Conservation (phyloP, 2,329 filamentous ascomycete species). For the Fusarium pseudoanthophilum region DNA sequence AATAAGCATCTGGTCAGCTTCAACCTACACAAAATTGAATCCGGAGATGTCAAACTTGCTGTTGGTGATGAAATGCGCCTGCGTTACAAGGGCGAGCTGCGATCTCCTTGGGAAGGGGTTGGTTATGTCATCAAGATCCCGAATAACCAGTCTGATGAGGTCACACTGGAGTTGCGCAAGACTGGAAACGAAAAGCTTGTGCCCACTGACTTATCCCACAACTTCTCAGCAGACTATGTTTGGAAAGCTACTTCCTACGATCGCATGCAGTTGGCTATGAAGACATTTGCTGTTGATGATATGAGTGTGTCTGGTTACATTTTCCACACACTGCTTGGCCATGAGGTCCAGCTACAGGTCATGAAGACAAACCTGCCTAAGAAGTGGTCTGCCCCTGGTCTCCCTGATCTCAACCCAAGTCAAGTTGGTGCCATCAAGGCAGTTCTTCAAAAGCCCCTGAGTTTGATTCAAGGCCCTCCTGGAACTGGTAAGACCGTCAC, state of each 20-base stretch:
- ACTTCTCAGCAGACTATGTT: conserved; percentile 98
- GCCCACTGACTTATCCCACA: conserved; percentile 94
- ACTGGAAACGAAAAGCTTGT: conserved; percentile 96
- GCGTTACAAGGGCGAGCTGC: conserved; percentile 94
- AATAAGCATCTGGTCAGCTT: conserved; percentile 98
- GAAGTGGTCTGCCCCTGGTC: conserved; percentile 94
- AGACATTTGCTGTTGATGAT: conserved; percentile 97
- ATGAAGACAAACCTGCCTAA: conserved; percentile 97
- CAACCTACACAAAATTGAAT: conserved; percentile 94
- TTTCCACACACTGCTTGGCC: conserved; percentile 94
- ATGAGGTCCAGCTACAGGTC: conserved; percentile 92
- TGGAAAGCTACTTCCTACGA: conserved; percentile 99
- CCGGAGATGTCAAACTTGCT: conserved; percentile 96
- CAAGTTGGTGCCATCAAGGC: conserved; percentile 97
- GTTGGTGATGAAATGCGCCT: conserved; percentile 99
- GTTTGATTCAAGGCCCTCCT: conserved; percentile 94
- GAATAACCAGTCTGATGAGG: conserved; percentile 98
- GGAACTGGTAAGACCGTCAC: conserved; percentile 99
- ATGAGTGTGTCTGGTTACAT: conserved; percentile 99
- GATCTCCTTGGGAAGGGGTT: conserved; percentile 94
- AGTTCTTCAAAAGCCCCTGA: conserved; percentile 91
- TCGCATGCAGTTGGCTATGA: conserved; percentile 99
- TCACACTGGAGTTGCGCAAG: conserved; percentile 92
- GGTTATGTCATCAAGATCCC: conserved; percentile 99
- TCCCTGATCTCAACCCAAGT: conserved; percentile 94